phyloP scores from a whole-genome alignment of 2,329 filamentous ascomycete species.

The Trichophyton benhamiae region DNA sequence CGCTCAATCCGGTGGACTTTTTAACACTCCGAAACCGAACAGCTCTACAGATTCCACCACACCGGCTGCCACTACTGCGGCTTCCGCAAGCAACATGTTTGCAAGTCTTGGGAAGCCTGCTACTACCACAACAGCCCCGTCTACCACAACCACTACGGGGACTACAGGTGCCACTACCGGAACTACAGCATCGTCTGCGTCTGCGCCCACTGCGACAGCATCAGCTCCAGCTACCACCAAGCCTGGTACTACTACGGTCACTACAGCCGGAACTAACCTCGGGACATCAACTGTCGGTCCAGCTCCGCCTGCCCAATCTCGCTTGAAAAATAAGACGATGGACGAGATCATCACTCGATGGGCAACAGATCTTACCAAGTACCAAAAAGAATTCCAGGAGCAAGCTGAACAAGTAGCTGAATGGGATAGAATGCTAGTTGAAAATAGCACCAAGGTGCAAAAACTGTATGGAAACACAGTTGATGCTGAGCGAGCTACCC shows the following conservation, averaged over 20 bases:
- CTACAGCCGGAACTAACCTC: slow-evolving; percentile 33
- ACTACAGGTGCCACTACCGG: slow-evolving; percentile 14
- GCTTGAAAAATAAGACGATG: slow-evolving; percentile 97
- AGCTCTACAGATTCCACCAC: slow-evolving; percentile 20
- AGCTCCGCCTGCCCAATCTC: slow-evolving; percentile 64
- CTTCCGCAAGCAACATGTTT: slow-evolving; percentile 14
- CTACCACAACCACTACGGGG: slow-evolving; percentile 21
- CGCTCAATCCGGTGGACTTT: slow-evolving; percentile 22
- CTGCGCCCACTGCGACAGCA: slow-evolving; percentile 17
- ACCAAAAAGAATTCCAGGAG: slow-evolving; percentile 90
- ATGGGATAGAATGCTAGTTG: slow-evolving; percentile 87
- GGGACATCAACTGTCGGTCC: slow-evolving; percentile 69
- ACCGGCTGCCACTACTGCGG: slow-evolving; percentile 24
- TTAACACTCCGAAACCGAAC: slow-evolving; percentile 30
- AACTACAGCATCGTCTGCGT: slow-evolving; percentile 17
- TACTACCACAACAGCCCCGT: slow-evolving; percentile 16
- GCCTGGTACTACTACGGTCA: slow-evolving; percentile 17
- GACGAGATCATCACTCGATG: slow-evolving; percentile 96
- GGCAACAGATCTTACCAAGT: slow-evolving; percentile 89
- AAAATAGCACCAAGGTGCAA: slow-evolving; percentile 90
- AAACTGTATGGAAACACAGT: slow-evolving; percentile 85
- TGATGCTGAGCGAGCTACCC: slow-evolving; percentile 83
- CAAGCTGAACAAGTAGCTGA: slow-evolving; percentile 75
- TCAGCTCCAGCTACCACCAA: slow-evolving; percentile 24
- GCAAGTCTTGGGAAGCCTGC: slow-evolving; percentile 19